Conservation (phyloP, 176 grass and related monocot species). For the Zoysia pacifica region DNA sequence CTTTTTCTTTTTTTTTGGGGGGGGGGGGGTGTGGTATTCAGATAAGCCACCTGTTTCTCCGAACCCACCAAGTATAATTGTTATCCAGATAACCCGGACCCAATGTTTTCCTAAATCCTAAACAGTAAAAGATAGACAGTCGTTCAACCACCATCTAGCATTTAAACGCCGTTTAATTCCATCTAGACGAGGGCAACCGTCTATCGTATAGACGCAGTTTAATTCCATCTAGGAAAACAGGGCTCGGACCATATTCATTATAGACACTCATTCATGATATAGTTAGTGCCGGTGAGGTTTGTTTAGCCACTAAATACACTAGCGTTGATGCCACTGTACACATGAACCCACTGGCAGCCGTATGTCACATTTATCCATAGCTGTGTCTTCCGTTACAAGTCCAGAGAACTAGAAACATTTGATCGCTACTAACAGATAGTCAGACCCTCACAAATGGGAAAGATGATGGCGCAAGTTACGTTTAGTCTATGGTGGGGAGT, state of each 20-base stretch:
- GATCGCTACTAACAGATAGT: background rate
- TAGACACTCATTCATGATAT: background rate
- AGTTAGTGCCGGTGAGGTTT: background rate
- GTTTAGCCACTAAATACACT: background rate
- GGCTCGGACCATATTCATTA: background rate
- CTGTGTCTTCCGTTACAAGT: background rate
- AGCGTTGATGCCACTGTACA: background rate
- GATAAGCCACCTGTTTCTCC: conserved; percentile 27
- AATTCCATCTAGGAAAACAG: no score
- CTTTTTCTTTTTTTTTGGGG: no score
- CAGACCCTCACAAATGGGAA: background rate
- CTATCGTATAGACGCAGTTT: no score
- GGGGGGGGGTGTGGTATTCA: background rate
- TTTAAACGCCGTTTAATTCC: no score
- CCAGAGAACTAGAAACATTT: conserved; percentile 26
- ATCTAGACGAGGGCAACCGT: no score
- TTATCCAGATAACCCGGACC: background rate
- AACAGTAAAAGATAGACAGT: no score
- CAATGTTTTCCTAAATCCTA: no score
- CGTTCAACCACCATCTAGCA: no score
- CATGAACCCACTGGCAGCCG: background rate
- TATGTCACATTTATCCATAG: background rate
- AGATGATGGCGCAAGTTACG: background rate
- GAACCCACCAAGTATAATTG: background rate
- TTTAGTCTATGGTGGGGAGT: background rate